phyloP scores from a whole-genome alignment of 2,329 filamentous ascomycete species.

The Diplodia mutila region DNA sequence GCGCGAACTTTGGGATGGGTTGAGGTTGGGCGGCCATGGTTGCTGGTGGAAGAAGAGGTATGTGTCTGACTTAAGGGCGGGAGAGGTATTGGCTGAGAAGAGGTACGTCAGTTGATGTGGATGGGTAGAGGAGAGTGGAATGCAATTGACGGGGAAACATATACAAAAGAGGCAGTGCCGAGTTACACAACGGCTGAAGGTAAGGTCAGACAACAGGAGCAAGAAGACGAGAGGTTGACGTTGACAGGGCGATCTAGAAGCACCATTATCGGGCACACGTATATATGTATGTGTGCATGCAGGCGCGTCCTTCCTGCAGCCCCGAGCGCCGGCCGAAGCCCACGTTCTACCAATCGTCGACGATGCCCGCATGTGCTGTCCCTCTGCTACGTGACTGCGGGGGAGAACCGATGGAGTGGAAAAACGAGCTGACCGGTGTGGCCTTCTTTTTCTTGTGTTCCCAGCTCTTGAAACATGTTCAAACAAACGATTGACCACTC shows the following conservation, averaged over 20 bases:
- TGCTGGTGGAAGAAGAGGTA: background rate
- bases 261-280: background rate
- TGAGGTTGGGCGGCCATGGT: conserved; percentile 6
- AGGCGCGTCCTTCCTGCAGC: background rate
- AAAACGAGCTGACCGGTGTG: background rate
- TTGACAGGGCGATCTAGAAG: background rate
- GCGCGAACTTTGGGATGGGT: background rate
- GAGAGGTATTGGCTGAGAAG: background rate
- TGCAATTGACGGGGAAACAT: background rate
- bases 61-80: background rate
- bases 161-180: background rate
- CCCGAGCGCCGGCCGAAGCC: background rate
- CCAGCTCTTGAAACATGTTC: background rate
- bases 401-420: background rate
- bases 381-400: too few relatives aligned
- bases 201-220: background rate
- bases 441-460: background rate
- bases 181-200: background rate
- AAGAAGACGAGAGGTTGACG: background rate
- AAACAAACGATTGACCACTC: background rate
- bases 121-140: background rate
- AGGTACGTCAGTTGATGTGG: background rate
- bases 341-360: background rate
- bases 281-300: background rate
- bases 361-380: background rate